Base-by-base conservation (phyloP, 1,284 basidiomycete genomes). In the Pseudozyma pruni region DNA sequence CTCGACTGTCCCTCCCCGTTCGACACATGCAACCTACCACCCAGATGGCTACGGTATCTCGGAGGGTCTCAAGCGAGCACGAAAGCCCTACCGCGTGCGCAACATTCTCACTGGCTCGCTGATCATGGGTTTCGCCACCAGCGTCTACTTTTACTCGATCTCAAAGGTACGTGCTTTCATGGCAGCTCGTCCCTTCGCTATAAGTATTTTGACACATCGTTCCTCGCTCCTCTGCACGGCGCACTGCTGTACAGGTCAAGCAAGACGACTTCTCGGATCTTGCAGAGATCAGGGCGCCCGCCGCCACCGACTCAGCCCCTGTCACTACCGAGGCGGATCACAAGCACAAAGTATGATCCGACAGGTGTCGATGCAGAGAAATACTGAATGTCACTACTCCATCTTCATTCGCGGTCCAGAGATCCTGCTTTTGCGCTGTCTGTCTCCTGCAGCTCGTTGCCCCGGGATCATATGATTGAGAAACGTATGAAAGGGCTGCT, bases 91-190 rank as follows among this genome's bases (percentile, higher is more conserved):
- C 84, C 87, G 88, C 27, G 58, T 90, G 31, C 87, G 87, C 72
- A 98, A 98, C 83, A 87, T 89, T 14, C 54, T 95, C 42, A 92
- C 91, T 0, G 94, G 94, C 5, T 70, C 88, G 35, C 80, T 86
- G 4, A 87, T 97, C 56, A 86, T 89, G 39, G 86, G 87, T 2
- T 95, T 97, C 82, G 89, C 88, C 27, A 87, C 88, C n/a, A 89
- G 89, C 41, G 89, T 96, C 16, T 98, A 93, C 88, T 87, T 88
- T 9, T 98, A 97, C 84, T 94, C 93, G 14, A 94, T 98, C 81
- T 72, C 66, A 20, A 78, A 76, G 72, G 75, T 78, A 32, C 4
- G 60, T 60, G 1, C 14, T 17, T 10, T n/a, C 6, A n/a, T 33
- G n/a, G 19, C 19, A 13, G 31, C 25, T 34, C 41, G 29, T 11